Conservation (phyloP, 371 early-diverging fungal species). For the Conidiobolus incongruus region DNA sequence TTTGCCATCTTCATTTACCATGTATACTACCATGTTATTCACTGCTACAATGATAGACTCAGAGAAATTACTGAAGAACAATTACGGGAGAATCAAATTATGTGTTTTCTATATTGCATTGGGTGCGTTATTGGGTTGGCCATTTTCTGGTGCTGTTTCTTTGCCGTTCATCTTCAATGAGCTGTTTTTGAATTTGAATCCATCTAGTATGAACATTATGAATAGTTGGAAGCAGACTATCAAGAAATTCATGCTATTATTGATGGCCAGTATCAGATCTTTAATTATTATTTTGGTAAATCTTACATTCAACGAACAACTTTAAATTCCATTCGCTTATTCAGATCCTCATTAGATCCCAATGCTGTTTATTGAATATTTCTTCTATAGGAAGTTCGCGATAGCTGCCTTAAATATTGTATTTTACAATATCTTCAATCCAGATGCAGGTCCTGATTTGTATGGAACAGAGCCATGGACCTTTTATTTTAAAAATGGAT, state of each 20-base stretch:
- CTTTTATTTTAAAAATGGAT: conserved; percentile 67
- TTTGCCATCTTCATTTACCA: conserved; percentile 81
- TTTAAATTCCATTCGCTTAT: neutral
- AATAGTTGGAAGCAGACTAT: neutral
- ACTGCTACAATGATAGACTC: neutral
- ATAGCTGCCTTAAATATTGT: conserved; percentile 72
- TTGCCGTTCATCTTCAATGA: conserved; percentile 61
- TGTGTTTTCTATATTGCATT: conserved; percentile 30
- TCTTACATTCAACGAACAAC: neutral
- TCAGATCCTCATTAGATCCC: conserved; percentile 26
- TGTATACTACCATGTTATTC: conserved; percentile 47
- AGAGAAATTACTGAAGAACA: no score
- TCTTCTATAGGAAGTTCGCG: conserved; percentile 40
- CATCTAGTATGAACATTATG: neutral
- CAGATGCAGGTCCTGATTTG: conserved; percentile 50
- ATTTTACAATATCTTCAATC: conserved; percentile 63
- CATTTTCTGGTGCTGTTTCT: conserved; percentile 53
- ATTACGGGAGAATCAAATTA: neutral
- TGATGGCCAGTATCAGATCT: conserved; percentile 9
- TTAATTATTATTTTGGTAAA: conserved; percentile 8
- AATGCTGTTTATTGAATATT: conserved; percentile 41
- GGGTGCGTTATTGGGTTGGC: conserved; percentile 74
- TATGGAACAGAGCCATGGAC: conserved; percentile 89
- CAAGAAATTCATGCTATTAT: neutral
- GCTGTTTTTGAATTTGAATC: conserved; percentile 14